Conservation (phyloP, 441 rosid species). For the Croton setiger region DNA sequence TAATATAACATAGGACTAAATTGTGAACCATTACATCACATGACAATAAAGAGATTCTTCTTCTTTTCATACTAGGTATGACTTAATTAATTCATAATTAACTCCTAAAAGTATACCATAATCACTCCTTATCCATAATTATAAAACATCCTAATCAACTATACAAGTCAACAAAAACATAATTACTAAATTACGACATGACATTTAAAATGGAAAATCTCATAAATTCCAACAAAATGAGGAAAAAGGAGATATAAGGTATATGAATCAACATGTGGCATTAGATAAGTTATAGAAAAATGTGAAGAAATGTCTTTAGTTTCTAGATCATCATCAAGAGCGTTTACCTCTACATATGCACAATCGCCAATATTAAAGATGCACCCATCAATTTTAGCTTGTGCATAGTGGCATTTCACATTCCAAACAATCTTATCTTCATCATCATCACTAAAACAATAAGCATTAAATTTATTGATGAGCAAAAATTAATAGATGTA, state of each 20-base stretch:
- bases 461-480: conserved; percentile 18
- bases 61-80: no score
- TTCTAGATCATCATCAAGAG: not conserved
- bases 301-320: not conserved
- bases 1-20: no score
- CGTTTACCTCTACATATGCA: conserved; percentile 63
- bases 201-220: no score
- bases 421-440: conserved; percentile 75
- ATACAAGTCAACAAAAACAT: no score
- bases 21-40: no score
- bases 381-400: conserved; percentile 55
- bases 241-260: not conserved
- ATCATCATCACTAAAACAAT: conserved; percentile 52
- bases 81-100: no score
- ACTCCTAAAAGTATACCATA: no score
- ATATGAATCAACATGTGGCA: not conserved
- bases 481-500: conserved; percentile 23
- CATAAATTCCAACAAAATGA: no score
- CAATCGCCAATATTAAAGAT: conserved; percentile 71
- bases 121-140: no score
- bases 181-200: no score
- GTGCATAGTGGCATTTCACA: conserved; percentile 82
- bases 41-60: no score
- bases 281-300: not conserved
- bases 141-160: no score